Evolutionary conservation across 768 basidiomycete species (phyloP), one percentile per base, ranked within the genome.

Genomic region (Lyophyllum decastes): DNA sequence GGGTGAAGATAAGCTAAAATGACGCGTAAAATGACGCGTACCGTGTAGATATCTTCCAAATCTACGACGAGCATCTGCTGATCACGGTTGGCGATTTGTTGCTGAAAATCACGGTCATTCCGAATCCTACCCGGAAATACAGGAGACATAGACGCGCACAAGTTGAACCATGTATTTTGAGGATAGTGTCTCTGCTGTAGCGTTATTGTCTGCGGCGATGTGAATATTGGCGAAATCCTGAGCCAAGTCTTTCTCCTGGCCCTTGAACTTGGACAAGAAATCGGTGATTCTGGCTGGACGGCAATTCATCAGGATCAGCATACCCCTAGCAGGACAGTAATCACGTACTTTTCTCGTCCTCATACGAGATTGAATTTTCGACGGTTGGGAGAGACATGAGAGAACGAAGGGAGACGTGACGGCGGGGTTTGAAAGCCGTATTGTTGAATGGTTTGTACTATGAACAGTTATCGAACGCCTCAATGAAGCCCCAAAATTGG

Each of bases 21-120:
- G 54, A 54, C 49, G 22, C 25, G 46, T 57, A 21, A 54, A 24
- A 57, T 14, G 44, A 61, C 56, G 65, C 81, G 66, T 64, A 90
- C 95, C 61, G 86, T 81, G 59, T 81, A 79, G 40, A 98, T 76
- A 73, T 99, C 97, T 68, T 94, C 92, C 22, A 99, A 72, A 64
- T 96, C 94, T 59, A 99, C 85, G 40, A 87, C 77, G 10, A 99
- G 76, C 84, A 91, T 91, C 63, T 94, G 86, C 71, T 94, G 90
- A 60, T 97, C 92, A 34, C 97, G 84, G 73, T 99, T 96, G 49
- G 96, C 93, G 58, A 99, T 85, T 44, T 79, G 78, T 95, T 94
- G 93, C 94, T 95, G 66, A 26, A 64, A 24, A 41, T 34, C 41
- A 16, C 45, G 38, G 21, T 46, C 19, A 27, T 25, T 25, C 33